Percentiles rank a stretch among this genome's conserved stretches.
Conservation (phyloP, 768 basidiomycete genomes). For the Vishniacozyma victoriae region DNA sequence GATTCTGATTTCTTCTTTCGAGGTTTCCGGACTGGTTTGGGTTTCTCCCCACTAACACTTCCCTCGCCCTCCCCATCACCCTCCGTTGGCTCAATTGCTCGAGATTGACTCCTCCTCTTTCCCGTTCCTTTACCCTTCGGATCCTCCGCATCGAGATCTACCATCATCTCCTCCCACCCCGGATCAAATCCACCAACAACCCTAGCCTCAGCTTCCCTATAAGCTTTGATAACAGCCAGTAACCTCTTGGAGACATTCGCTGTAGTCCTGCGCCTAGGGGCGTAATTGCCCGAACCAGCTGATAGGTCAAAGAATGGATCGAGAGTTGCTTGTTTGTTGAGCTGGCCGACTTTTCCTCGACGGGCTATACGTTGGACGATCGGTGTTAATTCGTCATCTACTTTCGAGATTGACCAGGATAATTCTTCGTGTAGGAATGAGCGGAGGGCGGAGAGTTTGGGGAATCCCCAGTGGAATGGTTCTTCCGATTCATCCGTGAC, state of each 20-base stretch:
- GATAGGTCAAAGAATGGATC: constrained; percentile 68
- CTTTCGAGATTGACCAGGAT: constrained; percentile 72
- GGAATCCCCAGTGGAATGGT: constrained; percentile 91
- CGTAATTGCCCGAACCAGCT: constrained; percentile 62
- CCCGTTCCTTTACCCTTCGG: constrained; percentile 37
- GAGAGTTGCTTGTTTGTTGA: constrained; percentile 73
- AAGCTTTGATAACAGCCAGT: constrained; percentile 52
- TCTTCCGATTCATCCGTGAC: constrained; percentile 85
- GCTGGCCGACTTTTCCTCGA: constrained; percentile 62
- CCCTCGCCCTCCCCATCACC: constrained; percentile 4
- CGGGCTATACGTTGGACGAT: constrained; percentile 84
- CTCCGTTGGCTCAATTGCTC: not conserved
- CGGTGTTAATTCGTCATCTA: constrained; percentile 83
- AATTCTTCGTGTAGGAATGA: constrained; percentile 73
- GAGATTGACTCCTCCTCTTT: constrained; percentile 16
- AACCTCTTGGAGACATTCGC: constrained; percentile 75
- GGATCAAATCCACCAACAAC: constrained; percentile 1
- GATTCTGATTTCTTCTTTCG: not conserved
- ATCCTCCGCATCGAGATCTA: constrained; percentile 38
- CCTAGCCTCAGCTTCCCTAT: constrained; percentile 42
- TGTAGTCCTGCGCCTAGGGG: constrained; percentile 71
- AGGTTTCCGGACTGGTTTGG: not conserved
- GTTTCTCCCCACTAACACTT: not conserved
- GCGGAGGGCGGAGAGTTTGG: constrained; percentile 89
- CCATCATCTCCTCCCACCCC: constrained; percentile 43